These are phyloP conservation scores for Sugiyamaella mastotermitis DNA, from an alignment of 805 yeast species.

Conservation along the genomic window DNA sequence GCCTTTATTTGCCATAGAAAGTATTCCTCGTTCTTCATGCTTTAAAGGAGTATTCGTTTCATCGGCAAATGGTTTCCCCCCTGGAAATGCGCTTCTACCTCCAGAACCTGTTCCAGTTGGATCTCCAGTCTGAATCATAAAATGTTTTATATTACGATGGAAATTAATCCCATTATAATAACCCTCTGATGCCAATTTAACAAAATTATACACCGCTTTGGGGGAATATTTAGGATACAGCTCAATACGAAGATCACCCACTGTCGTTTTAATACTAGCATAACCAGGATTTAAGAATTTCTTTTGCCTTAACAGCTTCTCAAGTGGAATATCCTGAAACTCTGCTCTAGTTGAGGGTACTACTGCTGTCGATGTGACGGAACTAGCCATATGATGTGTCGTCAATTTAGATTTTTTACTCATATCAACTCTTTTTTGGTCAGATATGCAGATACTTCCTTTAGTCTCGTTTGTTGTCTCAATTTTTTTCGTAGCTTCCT, in stretches of 20 bases:
- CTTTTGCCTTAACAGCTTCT: slow-evolving; percentile 23
- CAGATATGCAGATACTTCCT: not conserved
- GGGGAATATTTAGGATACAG: slow-evolving; percentile 24
- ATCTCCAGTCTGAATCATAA: slow-evolving; percentile 33
- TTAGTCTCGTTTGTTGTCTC: not conserved
- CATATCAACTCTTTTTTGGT: not conserved
- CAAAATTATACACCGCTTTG: slow-evolving; percentile 26
- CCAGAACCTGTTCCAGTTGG: slow-evolving; percentile 32
- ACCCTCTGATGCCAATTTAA: slow-evolving; percentile 26
- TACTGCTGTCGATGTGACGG: slow-evolving; percentile 29
- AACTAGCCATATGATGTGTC: slow-evolving; percentile 25
- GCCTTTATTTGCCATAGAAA: slow-evolving; percentile 91
- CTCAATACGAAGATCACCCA: slow-evolving; percentile 23
- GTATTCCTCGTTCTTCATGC: slow-evolving; percentile 73
- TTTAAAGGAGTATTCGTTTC: slow-evolving; percentile 38
- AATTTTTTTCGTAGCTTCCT: not conserved
- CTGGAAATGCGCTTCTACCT: slow-evolving; percentile 53
- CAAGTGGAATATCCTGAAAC: slow-evolving; percentile 20
- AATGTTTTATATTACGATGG: slow-evolving; percentile 28
- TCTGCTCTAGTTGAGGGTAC: slow-evolving; percentile 24
- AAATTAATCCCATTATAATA: slow-evolving; percentile 28
- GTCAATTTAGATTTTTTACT: slow-evolving; percentile 13
- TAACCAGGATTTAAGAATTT: slow-evolving; percentile 25
- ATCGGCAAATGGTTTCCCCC: slow-evolving; percentile 32
- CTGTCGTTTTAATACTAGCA: slow-evolving; percentile 24